These are phyloP conservation scores for Saccharomycodes ludwigii DNA, from an alignment of 805 yeast genomes.

Conservation along the genomic window DNA sequence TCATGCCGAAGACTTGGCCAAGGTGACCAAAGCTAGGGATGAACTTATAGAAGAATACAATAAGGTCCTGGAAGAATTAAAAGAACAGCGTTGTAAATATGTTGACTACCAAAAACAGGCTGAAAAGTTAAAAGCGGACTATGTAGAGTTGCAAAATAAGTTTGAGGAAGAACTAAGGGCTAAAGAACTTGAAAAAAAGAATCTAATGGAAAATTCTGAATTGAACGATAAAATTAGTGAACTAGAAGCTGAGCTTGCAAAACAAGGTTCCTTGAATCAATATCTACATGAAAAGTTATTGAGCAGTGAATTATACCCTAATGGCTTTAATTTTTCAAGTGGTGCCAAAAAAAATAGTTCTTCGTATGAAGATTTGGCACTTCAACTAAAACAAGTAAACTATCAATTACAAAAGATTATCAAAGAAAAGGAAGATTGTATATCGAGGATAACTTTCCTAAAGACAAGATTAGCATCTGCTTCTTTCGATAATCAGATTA, in stretches of 20 bases:
- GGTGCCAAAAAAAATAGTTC: conserved; percentile 16
- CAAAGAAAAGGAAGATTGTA: conserved; percentile 30
- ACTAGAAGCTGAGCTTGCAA: conserved; percentile 23
- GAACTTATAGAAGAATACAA: conserved; percentile 18
- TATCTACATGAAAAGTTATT: conserved; percentile 21
- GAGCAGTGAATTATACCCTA: conserved; percentile 23
- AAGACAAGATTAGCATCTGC: conserved; percentile 58
- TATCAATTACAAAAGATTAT: conserved; percentile 36
- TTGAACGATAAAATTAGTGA: conserved; percentile 21
- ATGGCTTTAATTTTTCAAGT: conserved; percentile 13
- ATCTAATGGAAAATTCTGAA: conserved; percentile 19
- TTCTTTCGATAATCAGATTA: conserved; percentile 42
- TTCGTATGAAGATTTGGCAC: conserved; percentile 31
- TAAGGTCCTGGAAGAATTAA: conserved; percentile 17
- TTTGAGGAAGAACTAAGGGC: conserved; percentile 17
- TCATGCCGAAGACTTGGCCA: conserved; percentile 17
- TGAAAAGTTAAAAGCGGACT: conserved; percentile 32
- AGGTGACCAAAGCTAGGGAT: conserved; percentile 22
- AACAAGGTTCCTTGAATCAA: conserved; percentile 21
- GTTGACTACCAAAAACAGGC: conserved; percentile 14
- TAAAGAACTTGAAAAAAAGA: conserved; percentile 31
- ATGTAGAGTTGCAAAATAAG: conserved; percentile 23
- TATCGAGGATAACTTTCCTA: conserved; percentile 45
- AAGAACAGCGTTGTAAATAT: conserved; percentile 17
- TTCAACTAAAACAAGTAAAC: conserved; percentile 39